Conservation (phyloP, 768 basidiomycete species). For the Pleurotus giganteus region DNA sequence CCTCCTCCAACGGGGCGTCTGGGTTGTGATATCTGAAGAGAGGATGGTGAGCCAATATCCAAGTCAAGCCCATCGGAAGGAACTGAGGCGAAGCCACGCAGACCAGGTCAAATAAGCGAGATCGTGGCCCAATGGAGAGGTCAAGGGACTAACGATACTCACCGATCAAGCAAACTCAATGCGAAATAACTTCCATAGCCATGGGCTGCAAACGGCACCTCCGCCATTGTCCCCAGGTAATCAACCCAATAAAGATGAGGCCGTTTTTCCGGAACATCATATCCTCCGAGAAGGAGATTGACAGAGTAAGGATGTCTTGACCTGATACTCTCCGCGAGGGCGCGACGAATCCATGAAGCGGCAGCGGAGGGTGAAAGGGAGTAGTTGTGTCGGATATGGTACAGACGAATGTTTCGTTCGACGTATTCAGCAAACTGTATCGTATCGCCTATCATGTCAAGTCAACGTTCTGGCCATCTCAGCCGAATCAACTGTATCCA, state of each 20-base stretch:
- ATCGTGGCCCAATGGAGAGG: neutral
- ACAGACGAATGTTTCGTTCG: slow-evolving; percentile 92
- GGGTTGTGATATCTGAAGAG: slow-evolving; percentile 82
- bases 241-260: slow-evolving; percentile 95
- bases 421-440: slow-evolving; percentile 95
- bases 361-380: slow-evolving; percentile 88
- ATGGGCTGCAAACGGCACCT: slow-evolving; percentile 92
- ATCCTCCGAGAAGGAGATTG: slow-evolving; percentile 91
- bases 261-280: slow-evolving; percentile 68
- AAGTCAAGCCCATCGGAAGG: neutral
- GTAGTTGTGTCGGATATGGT: slow-evolving; percentile 92
- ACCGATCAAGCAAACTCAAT: slow-evolving; percentile 90
- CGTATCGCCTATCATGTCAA: slow-evolving; percentile 73
- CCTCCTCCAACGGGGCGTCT: slow-evolving; percentile 81
- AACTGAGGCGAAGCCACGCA: neutral
- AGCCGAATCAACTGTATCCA: neutral
- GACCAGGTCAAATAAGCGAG: too few species aligned
- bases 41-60: neutral
- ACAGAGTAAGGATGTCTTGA: slow-evolving; percentile 88
- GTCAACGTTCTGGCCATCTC: neutral
- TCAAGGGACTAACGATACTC: slow-evolving; percentile 18
- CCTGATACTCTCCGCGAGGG: slow-evolving; percentile 85
- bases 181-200: slow-evolving; percentile 95
- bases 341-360: slow-evolving; percentile 92
- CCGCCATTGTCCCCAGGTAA: slow-evolving; percentile 86